Percentiles rank a stretch among this genome's conserved stretches.
Evolutionary conservation across 164 flowering plant species (phyloP).

Genomic region (Echeveria elegans): DNA sequence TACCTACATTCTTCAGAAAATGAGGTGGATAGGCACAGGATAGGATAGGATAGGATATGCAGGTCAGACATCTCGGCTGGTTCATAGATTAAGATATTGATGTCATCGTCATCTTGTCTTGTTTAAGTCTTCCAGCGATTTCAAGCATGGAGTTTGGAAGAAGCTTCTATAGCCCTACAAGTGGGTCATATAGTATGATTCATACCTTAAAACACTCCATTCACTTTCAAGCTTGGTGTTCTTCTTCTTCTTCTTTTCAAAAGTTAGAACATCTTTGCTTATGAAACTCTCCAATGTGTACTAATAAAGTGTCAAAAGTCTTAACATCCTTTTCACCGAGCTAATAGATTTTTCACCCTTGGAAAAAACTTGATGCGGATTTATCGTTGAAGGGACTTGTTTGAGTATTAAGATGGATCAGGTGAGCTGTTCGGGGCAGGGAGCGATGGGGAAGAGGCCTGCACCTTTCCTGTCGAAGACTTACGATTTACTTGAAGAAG

Average conservation of each 20-base stretch:
- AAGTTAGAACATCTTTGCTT: neutral
- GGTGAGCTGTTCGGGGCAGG: constrained; percentile 7
- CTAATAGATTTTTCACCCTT: constrained; percentile 10
- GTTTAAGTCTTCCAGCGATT: neutral
- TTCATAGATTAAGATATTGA: neutral
- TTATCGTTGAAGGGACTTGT: neutral
- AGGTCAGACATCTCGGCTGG: neutral
- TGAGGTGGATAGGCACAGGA: neutral
- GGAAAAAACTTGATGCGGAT: neutral
- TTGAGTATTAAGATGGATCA: neutral
- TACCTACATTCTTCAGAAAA: neutral
- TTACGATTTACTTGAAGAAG: constrained; percentile 37
- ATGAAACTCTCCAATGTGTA: neutral
- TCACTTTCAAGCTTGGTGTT: constrained; percentile 8
- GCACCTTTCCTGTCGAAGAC: constrained; percentile 56
- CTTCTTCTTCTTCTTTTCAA: too few relatives aligned
- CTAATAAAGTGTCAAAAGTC: neutral
- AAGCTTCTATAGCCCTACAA: constrained; percentile 1
- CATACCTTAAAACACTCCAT: neutral
- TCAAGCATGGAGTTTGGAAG: neutral
- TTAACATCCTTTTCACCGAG: neutral
- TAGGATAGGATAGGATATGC: neutral
- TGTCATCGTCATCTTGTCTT: constrained; percentile 1
- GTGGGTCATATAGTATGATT: constrained; percentile 3
- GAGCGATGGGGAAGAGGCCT: constrained; percentile 22